phyloP scores from a whole-genome alignment of 2,329 filamentous ascomycete genomes.

The Zelopaecilomyces penicillatus region DNA sequence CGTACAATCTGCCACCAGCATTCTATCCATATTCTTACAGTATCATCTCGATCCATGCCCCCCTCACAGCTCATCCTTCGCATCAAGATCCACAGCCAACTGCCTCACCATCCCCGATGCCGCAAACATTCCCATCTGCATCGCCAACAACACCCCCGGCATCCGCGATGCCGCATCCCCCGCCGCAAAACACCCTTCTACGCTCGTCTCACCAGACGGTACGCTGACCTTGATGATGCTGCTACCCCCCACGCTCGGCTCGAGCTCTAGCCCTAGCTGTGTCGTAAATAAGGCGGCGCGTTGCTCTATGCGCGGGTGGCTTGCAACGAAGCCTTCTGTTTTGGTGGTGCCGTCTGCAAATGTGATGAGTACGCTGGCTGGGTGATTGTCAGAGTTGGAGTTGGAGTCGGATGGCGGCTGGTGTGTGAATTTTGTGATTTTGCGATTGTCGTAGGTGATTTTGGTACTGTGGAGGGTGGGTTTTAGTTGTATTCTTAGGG shows the following conservation, averaged over 20 bases:
- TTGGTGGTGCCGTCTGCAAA: constrained; percentile 31
- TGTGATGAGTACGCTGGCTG: constrained; percentile 23
- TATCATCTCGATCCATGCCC: too few species aligned
- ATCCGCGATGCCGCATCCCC: constrained; percentile 37
- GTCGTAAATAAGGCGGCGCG: constrained; percentile 30
- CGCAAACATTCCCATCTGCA: constrained; percentile 19
- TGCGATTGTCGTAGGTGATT: constrained; percentile 29
- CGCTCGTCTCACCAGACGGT: constrained; percentile 34
- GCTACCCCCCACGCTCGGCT: constrained; percentile 11
- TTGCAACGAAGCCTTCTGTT: constrained; percentile 32
- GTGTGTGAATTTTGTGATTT: constrained; percentile 11
- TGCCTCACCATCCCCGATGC: constrained; percentile 19
- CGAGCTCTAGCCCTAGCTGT: constrained; percentile 36
- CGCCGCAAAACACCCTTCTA: constrained; percentile 43
- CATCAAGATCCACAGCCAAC: constrained; percentile 19
- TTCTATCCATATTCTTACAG: too few species aligned
- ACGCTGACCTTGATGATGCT: too few species aligned
- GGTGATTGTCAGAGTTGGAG: constrained; percentile 1
- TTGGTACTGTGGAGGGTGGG: constrained; percentile 20
- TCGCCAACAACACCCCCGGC: constrained; percentile 20
- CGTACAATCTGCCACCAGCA: too few species aligned
- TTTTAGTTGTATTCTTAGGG: not conserved
- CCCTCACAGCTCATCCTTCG: constrained; percentile 15
- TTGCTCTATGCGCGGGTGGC: constrained; percentile 28
- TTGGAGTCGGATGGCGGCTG: constrained; percentile 18